Evolutionary conservation across 768 basidiomycete species (phyloP).

Genomic region (Goffeauzyma gilvescens): DNA sequence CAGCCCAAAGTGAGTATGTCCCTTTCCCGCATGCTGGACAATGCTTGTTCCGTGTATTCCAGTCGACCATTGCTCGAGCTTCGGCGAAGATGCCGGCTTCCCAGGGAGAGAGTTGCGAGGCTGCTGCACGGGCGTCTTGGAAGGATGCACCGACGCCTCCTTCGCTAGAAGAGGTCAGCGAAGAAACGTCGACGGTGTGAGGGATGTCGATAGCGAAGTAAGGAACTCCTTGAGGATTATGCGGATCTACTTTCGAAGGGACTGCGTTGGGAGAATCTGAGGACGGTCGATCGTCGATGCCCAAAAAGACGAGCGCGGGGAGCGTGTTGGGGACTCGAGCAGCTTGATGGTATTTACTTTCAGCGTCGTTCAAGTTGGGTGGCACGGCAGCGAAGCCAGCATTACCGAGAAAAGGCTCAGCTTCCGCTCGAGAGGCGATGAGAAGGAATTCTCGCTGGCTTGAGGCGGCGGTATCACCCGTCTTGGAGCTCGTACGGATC

Average conservation of each 20-base stretch:
- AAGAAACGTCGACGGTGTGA: no score
- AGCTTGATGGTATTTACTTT: constrained; percentile 39
- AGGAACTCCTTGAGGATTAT: constrained; percentile 56
- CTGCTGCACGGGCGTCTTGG: constrained; percentile 37
- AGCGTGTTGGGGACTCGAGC: constrained; percentile 16
- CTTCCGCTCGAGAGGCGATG: neutral
- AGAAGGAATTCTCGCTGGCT: neutral
- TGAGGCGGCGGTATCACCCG: neutral
- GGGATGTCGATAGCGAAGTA: constrained; percentile 68
- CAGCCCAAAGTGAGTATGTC: constrained; percentile 74
- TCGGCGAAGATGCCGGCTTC: constrained; percentile 58
- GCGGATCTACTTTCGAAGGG: constrained; percentile 47
- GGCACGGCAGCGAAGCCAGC: neutral
- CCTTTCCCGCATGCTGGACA: constrained; percentile 71
- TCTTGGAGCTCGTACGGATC: neutral
- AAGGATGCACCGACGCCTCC: no score
- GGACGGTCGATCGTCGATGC: constrained; percentile 25
- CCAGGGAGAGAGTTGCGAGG: constrained; percentile 43
- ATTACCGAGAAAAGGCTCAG: no score
- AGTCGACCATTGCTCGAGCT: constrained; percentile 62
- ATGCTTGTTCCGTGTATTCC: constrained; percentile 85
- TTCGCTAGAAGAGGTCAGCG: constrained; percentile 44
- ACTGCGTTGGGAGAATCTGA: constrained; percentile 12
- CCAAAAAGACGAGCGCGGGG: constrained; percentile 26
- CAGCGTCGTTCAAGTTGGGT: constrained; percentile 19